These are phyloP conservation scores for Magnaporthiopsis poae DNA, from an alignment of 2,329 filamentous ascomycete species.

Conservation along the genomic window DNA sequence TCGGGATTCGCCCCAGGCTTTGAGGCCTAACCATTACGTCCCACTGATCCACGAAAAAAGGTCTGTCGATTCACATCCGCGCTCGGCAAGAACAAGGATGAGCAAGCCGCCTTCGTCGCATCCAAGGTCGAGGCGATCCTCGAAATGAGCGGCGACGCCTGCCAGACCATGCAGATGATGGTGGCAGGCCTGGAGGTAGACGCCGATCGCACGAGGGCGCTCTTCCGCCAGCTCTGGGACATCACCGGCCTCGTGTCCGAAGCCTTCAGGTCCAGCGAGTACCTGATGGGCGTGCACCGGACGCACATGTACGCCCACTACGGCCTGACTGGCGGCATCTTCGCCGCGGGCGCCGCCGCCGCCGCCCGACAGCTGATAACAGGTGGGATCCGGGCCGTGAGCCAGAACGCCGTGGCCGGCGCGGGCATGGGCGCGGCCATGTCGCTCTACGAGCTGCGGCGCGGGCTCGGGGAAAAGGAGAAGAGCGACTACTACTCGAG, in stretches of 20 bases:
- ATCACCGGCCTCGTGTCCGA: neutral
- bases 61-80: neutral
- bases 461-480: neutral
- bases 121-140: neutral
- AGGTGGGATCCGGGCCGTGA: neutral
- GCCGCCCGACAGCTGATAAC: neutral
- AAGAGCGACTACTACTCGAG: neutral
- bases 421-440: neutral
- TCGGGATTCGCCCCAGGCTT: rapidly evolving
- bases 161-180: neutral
- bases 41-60: neutral
- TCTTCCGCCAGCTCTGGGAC: neutral
- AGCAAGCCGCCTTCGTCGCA: neutral
- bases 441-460: neutral
- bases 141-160: neutral
- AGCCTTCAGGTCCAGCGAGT: neutral
- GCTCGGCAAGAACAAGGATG: neutral
- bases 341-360: neutral
- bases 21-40: neutral
- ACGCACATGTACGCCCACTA: neutral
- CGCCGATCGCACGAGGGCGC: neutral
- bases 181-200: neutral
- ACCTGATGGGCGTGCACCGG: neutral
- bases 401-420: neutral
- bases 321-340: neutral